A percentile compares a stretch with the other conserved stretches of the same genome.
Conservation (phyloP, 2,329 filamentous ascomycete species). For the Calonectria multiphialidica region DNA sequence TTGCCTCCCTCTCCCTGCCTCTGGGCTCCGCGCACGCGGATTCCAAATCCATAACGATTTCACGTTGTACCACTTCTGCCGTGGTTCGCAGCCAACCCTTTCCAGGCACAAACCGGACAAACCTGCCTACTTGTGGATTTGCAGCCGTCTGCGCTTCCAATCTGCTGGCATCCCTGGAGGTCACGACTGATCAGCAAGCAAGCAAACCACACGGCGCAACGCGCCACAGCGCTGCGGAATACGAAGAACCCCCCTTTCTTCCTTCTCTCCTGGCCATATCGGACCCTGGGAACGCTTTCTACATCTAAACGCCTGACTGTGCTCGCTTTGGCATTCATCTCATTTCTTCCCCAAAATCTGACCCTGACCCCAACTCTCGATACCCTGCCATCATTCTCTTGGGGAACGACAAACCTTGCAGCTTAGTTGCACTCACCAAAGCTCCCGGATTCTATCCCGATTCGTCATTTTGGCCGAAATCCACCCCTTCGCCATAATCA, state of each 20-base stretch:
- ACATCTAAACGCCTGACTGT: background rate
- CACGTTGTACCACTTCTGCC: conserved; percentile 38
- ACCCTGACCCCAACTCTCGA: background rate
- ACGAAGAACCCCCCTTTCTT: background rate
- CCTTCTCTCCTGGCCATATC: background rate
- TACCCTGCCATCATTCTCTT: background rate
- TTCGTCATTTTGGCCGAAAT: background rate
- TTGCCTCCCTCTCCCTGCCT: background rate
- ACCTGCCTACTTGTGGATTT: background rate
- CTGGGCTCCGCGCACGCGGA: background rate
- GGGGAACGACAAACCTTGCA: background rate
- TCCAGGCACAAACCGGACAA: background rate
- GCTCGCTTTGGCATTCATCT: background rate
- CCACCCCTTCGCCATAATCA: conserved; percentile 22
- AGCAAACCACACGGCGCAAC: background rate
- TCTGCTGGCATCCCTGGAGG: background rate
- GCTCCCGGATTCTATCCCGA: background rate
- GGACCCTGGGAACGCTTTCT: background rate
- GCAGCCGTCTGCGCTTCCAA: conserved; percentile 21
- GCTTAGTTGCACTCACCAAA: background rate
- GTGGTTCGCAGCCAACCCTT: conserved; percentile 20
- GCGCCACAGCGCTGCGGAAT: background rate
- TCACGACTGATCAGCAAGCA: conserved; percentile 7
- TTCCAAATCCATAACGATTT: conserved; percentile 8
- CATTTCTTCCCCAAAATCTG: background rate